These are phyloP conservation scores for Xylariaceae sp. DNA, from an alignment of 2,329 filamentous ascomycete genomes.

Conservation along the genomic window DNA sequence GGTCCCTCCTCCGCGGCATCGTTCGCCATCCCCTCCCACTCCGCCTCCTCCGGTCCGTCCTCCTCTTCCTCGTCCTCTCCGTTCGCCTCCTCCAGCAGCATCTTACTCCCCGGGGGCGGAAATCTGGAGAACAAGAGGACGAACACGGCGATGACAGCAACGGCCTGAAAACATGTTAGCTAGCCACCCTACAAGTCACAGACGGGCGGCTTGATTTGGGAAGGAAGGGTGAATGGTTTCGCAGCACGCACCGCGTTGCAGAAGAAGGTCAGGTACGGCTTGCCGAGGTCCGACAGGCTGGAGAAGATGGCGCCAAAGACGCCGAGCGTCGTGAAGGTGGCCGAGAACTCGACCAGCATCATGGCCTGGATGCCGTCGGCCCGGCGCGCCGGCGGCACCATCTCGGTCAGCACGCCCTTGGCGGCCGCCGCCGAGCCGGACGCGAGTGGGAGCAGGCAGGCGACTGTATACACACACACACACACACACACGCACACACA, in stretches of 20 bases:
- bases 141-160: constrained; percentile 13
- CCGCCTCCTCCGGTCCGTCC: too few species aligned
- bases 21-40: too few species aligned
- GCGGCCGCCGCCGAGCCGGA: constrained; percentile 18
- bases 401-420: constrained; percentile 18
- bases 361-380: constrained; percentile 18
- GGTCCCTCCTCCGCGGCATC: too few species aligned
- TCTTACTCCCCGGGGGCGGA: constrained; percentile 13
- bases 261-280: constrained; percentile 19
- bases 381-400: constrained; percentile 15
- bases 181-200: too few species aligned
- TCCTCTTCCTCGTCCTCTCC: constrained; percentile 3
- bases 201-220: background rate
- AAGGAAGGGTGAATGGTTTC: background rate
- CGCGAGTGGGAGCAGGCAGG: constrained; percentile 16
- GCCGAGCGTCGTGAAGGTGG: constrained; percentile 14
- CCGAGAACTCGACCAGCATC: constrained; percentile 16
- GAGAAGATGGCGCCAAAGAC: constrained; percentile 20
- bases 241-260: constrained; percentile 19
- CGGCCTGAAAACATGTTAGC: constrained; percentile 9
- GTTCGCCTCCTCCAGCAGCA: constrained; percentile 4
- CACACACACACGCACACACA: too few species aligned
- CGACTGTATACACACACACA: too few species aligned
- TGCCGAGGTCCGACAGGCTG: constrained; percentile 12
- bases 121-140: constrained; percentile 16